phyloP scores from a whole-genome alignment of 768 basidiomycete genomes.

The Trametes punicea region DNA sequence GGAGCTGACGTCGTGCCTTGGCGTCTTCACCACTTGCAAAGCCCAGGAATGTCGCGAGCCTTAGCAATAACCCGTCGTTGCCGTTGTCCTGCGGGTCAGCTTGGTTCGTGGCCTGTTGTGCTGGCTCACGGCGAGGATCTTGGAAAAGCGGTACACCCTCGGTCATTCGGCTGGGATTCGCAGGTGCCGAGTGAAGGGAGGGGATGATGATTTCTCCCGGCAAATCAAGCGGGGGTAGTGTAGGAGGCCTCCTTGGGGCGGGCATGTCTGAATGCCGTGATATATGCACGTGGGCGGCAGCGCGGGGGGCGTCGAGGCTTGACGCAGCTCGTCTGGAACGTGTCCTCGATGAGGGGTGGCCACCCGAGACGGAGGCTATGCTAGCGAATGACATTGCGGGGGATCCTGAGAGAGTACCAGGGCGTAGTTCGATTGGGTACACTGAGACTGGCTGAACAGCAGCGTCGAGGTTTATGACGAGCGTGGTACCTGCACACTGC shows the following conservation, averaged over 20 bases:
- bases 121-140: neutral
- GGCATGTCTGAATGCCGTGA: neutral
- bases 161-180: neutral
- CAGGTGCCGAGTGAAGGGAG: neutral
- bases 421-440: neutral
- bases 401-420: neutral
- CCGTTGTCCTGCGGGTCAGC: neutral
- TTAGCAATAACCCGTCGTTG: constrained; percentile 3
- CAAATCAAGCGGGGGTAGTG: constrained; percentile 1
- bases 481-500: neutral
- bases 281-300: neutral
- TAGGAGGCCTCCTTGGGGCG: neutral
- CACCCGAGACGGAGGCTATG: neutral
- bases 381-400: neutral
- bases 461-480: neutral
- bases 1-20: constrained; percentile 48
- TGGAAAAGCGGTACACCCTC: constrained; percentile 1
- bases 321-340: neutral
- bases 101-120: neutral
- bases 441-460: neutral
- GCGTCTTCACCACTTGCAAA: constrained; percentile 48
- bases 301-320: neutral
- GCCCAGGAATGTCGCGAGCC: constrained; percentile 39
- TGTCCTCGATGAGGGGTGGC: too few relatives aligned
- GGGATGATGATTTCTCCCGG: neutral